These are phyloP conservation scores for Colletotrichum echinochloae DNA, from an alignment of 2,329 filamentous ascomycete genomes.

Conservation along the genomic window DNA sequence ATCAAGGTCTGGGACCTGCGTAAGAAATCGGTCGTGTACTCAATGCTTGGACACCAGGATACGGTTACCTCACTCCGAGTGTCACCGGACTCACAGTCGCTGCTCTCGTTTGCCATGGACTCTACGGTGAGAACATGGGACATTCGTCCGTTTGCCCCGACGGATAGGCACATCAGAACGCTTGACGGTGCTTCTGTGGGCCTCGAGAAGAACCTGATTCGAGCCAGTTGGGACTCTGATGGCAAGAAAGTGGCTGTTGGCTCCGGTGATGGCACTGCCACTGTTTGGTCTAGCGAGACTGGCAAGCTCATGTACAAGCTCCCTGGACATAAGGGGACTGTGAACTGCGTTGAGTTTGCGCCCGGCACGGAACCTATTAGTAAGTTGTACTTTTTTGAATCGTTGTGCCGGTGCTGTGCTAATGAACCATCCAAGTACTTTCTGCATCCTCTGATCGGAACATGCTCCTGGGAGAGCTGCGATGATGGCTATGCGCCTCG, in stretches of 20 bases:
- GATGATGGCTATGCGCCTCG: conserved; percentile 21
- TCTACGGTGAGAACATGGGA: conserved; percentile 96
- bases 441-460: conserved; percentile 91
- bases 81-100: conserved; percentile 91
- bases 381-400: conserved; percentile 64
- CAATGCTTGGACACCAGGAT: conserved; percentile 89
- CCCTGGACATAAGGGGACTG: conserved; percentile 93
- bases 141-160: conserved; percentile 91
- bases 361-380: conserved; percentile 86
- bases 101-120: conserved; percentile 94
- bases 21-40: conserved; percentile 89
- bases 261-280: conserved; percentile 89
- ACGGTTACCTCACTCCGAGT: conserved; percentile 90
- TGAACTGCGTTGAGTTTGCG: conserved; percentile 94
- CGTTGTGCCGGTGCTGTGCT: conserved; percentile 43
- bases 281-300: conserved; percentile 90
- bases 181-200: conserved; percentile 93
- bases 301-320: conserved; percentile 95
- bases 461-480: conserved; percentile 83
- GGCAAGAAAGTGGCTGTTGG: conserved; percentile 91
- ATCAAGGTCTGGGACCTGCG: conserved; percentile 97
- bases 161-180: conserved; percentile 84
- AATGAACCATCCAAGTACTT: conserved; percentile 71
- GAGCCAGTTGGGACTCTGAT: conserved; percentile 88
- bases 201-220: conserved; percentile 90